phyloP scores from a whole-genome alignment of 176 grass and related monocot genomes.

The Bromus sterilis region DNA sequence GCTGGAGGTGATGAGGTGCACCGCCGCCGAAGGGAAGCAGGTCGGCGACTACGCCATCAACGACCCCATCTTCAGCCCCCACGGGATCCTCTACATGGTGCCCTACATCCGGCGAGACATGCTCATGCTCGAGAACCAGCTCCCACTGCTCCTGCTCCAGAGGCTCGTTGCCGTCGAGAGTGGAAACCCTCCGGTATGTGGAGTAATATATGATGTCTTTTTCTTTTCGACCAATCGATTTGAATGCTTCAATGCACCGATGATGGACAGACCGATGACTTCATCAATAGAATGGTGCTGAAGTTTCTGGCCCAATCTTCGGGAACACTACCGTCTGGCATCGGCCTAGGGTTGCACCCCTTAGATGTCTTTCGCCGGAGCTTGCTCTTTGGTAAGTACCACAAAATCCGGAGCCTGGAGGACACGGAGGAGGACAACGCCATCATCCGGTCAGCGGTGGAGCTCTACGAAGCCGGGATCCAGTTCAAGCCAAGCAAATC shows the following conservation, averaged over 20 bases:
- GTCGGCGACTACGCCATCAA: slow-evolving; percentile 33
- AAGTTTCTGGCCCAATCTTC: slow-evolving; percentile 16
- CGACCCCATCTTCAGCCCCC: slow-evolving; percentile 64
- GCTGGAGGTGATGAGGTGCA: slow-evolving; percentile 50
- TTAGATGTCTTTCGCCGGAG: slow-evolving; percentile 46
- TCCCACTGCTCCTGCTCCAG: slow-evolving; percentile 49
- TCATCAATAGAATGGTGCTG: slow-evolving; percentile 52
- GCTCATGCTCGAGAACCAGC: slow-evolving; percentile 70
- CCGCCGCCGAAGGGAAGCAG: neutral
- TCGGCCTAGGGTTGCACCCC: slow-evolving; percentile 28
- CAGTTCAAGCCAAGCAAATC: slow-evolving; percentile 17
- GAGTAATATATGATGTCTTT: too few species aligned
- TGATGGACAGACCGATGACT: slow-evolving; percentile 15
- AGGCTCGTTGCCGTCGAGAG: neutral
- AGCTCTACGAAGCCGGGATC: slow-evolving; percentile 52
- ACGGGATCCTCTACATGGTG: slow-evolving; percentile 44
- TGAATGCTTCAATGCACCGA: neutral
- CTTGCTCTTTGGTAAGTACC: slow-evolving; percentile 13
- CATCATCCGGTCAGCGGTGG: slow-evolving; percentile 43
- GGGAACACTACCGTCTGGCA: neutral
- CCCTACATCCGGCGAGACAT: slow-evolving; percentile 53
- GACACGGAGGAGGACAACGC: neutral
- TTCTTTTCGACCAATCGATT: neutral
- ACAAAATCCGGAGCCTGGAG: neutral
- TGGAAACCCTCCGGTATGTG: neutral